Conservation (phyloP, 768 basidiomycete genomes). For the Auricularia sp. region DNA sequence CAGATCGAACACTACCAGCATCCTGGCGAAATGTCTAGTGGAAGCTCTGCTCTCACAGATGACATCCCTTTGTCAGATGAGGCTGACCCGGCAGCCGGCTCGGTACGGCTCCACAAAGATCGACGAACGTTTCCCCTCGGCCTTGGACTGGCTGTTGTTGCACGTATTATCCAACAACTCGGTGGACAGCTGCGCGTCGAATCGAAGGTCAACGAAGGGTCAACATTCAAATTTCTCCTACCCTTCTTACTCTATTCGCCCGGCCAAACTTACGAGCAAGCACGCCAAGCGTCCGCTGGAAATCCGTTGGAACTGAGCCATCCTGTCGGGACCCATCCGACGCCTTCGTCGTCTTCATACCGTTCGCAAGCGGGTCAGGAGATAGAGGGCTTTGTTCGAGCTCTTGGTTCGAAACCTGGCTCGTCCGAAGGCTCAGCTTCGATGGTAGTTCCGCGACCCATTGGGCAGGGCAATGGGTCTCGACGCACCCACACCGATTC, state of each 20-base stretch:
- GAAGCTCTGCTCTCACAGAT: background rate
- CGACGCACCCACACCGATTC: no score
- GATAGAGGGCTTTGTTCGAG: no score
- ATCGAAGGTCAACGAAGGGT: slow-evolving; percentile 55
- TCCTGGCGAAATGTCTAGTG: background rate
- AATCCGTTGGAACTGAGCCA: background rate
- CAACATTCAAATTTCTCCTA: slow-evolving; percentile 62
- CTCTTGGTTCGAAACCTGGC: no score
- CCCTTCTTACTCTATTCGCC: slow-evolving; percentile 41
- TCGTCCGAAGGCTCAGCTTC: no score
- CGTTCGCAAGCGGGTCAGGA: no score
- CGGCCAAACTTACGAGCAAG: background rate
- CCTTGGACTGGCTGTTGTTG: slow-evolving; percentile 71
- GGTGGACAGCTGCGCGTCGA: slow-evolving; percentile 73
- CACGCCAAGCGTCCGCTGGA: background rate
- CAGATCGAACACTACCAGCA: slow-evolving; percentile 47
- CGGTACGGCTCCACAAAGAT: background rate
- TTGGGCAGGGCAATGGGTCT: no score
- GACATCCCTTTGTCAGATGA: background rate
- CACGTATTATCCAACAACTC: slow-evolving; percentile 68
- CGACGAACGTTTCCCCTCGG: slow-evolving; percentile 29
- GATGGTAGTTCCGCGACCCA: no score
- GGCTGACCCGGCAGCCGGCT: background rate
- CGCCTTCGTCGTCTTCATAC: no score
- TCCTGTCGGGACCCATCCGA: no score